Evolutionary conservation across 129 eudicot species (phyloP), one percentile per base, ranked within the genome.

Genomic region (Centrapalus pauciflorus): DNA sequence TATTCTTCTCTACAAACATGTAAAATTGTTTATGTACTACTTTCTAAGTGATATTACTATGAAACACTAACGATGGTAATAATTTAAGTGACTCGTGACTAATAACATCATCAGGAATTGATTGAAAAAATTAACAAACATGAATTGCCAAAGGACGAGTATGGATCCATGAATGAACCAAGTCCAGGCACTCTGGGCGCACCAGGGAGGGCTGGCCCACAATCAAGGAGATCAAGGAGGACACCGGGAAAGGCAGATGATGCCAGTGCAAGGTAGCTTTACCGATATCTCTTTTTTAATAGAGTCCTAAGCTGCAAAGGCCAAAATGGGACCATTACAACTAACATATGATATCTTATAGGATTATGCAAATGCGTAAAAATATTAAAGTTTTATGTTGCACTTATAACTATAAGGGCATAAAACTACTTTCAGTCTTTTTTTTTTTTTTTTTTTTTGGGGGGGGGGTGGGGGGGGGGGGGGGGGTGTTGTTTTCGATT

Each of bases 141-240:
- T 40, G 86, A 81, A 2, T 58, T 94, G 76, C 81, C 97, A 32
- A 94, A 94, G 70, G 80, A 84, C 24, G 95, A 94, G 69, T 94
- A 77, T 40, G 80, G 79, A 27, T 86, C 89, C 76, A 70, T 89
- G 79, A 94, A 84, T 43, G 82, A 75, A 49, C 68, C 84, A 10
- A 54, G 66, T 64, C 56, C 85, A 55, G 26, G 46, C 19, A 25
- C 35, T 45, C 64, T 17, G 33, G 69, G 60, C 43, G 48, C 67
- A 55, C 19, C 88, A 51, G 79, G 41, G 16, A 80, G 81, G 66
- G 48, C 61, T 45, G 81, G 66, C 73, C 90, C 87, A 43, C 87
- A 76, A 72, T 84, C 96, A 25, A 77, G 91, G 88, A 83, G 98
- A 80, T 87, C 95, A 64, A 86, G 95, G 72, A 77, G 99, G 73